Evolutionary conservation across 176 grass and related monocot genomes (phyloP), one percentile per base, ranked within the genome.

Genomic region (Cenchrus americanus): DNA sequence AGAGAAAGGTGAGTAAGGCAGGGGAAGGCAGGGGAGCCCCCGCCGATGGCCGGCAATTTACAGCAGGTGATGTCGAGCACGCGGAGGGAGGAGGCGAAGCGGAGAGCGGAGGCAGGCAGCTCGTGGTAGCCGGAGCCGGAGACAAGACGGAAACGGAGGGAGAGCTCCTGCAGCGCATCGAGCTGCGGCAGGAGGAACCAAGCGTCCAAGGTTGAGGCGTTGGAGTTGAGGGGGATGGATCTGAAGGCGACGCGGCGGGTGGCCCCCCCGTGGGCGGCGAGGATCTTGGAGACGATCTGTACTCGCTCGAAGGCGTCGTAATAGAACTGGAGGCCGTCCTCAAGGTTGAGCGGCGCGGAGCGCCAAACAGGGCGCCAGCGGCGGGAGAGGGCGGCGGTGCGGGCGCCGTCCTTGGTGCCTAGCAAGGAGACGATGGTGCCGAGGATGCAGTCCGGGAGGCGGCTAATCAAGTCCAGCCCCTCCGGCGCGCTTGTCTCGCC

Each of bases 311-410:
- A 7, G 67, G 4, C 14, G 51, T 53, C 14, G 14, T 53, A 17
- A 6, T 53, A 1, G 51, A 53, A 6, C 42, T 12, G 15, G 14
- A 70, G 14, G 51, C 32, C 32, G 63, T 66, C 67, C 19, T 70
- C 67, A 14, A 70, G 67, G 67, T 22, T 46, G 67, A 70, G 67
- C 67, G 67, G 67, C 67, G 67, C 41, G 8, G 67, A 23, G 19
- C 67, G 67, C 41, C 67, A 70, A 1, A 47, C 42, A 9, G 14
- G 15, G n/a, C 8, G 58, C 58, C 58, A 61, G n/a, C 58, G 63
- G 63, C 15, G 63, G 32, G 63, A 70, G 67, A 70, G 41, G 9
- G 19, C 21, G 67, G 41, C 10, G 40, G 67, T 70, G 67, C 67
- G 67, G 67, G 67, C 67, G 41, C 41, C 67, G 0, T 70, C 67